These are phyloP conservation scores for Letharia lupina DNA, from an alignment of 495 filamentous ascomycete genomes.

Conservation along the genomic window DNA sequence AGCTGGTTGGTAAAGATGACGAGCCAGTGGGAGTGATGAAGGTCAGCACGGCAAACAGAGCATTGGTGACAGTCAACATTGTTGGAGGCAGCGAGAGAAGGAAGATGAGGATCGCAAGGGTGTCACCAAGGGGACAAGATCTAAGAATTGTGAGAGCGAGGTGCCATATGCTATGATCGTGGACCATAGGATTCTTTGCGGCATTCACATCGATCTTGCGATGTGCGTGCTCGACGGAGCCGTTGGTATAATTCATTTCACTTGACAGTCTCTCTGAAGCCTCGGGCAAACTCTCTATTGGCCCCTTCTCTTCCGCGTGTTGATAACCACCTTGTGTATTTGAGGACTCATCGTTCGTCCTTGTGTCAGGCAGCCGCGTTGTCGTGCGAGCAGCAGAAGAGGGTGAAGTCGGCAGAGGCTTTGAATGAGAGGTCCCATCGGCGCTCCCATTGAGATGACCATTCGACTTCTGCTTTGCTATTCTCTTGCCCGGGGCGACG, in stretches of 20 bases:
- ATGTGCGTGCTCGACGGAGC: conserved; percentile 39
- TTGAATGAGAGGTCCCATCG: conserved; percentile 42
- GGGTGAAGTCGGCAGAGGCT: conserved; percentile 36
- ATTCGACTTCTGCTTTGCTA: conserved; percentile 59
- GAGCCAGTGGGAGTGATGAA: conserved; percentile 71
- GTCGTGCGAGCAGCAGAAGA: conserved; percentile 35
- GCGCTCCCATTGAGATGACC: conserved; percentile 48
- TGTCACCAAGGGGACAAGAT: conserved; percentile 88
- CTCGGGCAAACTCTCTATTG: conserved; percentile 9
- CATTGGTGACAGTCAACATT: conserved; percentile 81
- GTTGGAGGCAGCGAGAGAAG: conserved; percentile 92
- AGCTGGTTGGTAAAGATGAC: conserved; percentile 44
- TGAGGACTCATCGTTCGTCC: conserved; percentile 17
- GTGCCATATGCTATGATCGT: conserved; percentile 57
- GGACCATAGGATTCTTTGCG: conserved; percentile 57
- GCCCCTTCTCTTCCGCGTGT: background rate
- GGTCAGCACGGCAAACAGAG: conserved; percentile 86
- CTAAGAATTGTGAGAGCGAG: conserved; percentile 76
- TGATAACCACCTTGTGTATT: background rate
- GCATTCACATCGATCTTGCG: conserved; percentile 57
- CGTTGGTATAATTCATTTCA: conserved; percentile 24
- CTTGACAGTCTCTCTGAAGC: conserved; percentile 21
- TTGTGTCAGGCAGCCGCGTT: conserved; percentile 31
- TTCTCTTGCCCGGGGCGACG: conserved; percentile 75
- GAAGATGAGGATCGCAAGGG: conserved; percentile 95